Evolutionary conservation across 2,329 filamentous ascomycete species (phyloP), one percentile per base, ranked within the genome.

Genomic region (Venturia pyrina): DNA sequence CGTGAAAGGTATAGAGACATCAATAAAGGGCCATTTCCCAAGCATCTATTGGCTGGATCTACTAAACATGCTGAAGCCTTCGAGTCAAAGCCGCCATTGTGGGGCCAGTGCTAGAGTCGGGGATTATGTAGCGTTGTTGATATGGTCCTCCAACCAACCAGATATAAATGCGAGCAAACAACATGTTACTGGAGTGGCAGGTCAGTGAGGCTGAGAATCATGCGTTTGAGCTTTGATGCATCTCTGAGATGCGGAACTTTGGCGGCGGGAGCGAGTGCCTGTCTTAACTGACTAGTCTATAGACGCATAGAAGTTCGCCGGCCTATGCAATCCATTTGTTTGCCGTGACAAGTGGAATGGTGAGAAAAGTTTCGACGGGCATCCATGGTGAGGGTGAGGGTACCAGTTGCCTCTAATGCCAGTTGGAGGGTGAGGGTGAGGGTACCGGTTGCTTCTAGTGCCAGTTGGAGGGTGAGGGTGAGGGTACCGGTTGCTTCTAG

Each of bases 11-110:
- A 37, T 37, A 7, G 28, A 21, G 32, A 37, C 32, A 37, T 4
- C 17, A 10, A n/a, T 19, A 5, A 10, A 13, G 1, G 8, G 17
- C 13, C 50, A 57, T 5, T 57, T 11, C 21, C 8, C 53, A 24
- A n/a, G n/a, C 60, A 46, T 44, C 60, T 44, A 62, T 21, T 62
- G 60, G 60, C 37, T 46, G 28, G 40, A 62, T 44, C 60, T 59
- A 19, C 28, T 19, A 15, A 59, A 59, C 53, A 57, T 57, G 11
- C 17, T 21, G 34, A 6, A 5, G 15, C 15, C 28, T 32, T 19
- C 6, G 10, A 57, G 24, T 34, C 50, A 34, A 56, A 56, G 1
- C 50, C 15, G n/a, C 17, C 50, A 19, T 15, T 5, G 6, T 32
- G 50, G 17, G 11, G 24, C 24, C 2, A 11, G 7, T 34, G 50